Evolutionary conservation across 495 filamentous ascomycete genomes (phyloP).

Genomic region (Endocarpon pusillum): DNA sequence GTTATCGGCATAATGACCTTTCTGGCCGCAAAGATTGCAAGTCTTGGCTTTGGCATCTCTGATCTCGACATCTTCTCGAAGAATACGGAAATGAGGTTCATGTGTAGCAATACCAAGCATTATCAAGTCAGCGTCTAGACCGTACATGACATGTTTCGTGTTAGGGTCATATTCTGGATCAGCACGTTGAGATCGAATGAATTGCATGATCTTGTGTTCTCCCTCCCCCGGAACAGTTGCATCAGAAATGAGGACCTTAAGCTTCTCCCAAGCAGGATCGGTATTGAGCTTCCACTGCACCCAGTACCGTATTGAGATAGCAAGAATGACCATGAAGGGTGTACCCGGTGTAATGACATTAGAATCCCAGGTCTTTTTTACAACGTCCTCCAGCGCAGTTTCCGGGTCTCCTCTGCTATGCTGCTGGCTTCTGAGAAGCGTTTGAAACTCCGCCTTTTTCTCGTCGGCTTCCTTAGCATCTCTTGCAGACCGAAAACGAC

Average conservation of each 20-base stretch:
- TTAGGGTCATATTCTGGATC: conserved; percentile 90
- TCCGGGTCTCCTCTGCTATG: conserved; percentile 43
- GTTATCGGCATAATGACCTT: conserved; percentile 68
- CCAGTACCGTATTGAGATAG: conserved; percentile 87
- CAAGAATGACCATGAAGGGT: conserved; percentile 95
- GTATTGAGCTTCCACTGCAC: conserved; percentile 91
- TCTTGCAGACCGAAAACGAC: conserved; percentile 80
- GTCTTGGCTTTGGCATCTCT: conserved; percentile 65
- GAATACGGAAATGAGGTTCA: conserved; percentile 90
- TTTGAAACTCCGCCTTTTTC: conserved; percentile 71
- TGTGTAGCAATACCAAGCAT: conserved; percentile 97
- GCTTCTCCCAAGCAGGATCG: conserved; percentile 85
- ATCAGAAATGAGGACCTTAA: conserved; percentile 97
- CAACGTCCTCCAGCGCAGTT: conserved; percentile 41
- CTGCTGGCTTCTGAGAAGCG: conserved; percentile 55
- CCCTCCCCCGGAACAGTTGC: conserved; percentile 94
- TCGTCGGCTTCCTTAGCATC: conserved; percentile 89
- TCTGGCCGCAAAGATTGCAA: conserved; percentile 78
- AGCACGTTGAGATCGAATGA: conserved; percentile 80
- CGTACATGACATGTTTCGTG: conserved; percentile 89
- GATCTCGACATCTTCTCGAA: conserved; percentile 93
- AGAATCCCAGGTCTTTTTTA: conserved; percentile 91
- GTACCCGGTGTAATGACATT: conserved; percentile 97
- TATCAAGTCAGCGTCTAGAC: conserved; percentile 92
- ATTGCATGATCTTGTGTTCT: conserved; percentile 99